Evolutionary conservation across 164 flowering plant species (phyloP).

Genomic region (Stephania japonica): DNA sequence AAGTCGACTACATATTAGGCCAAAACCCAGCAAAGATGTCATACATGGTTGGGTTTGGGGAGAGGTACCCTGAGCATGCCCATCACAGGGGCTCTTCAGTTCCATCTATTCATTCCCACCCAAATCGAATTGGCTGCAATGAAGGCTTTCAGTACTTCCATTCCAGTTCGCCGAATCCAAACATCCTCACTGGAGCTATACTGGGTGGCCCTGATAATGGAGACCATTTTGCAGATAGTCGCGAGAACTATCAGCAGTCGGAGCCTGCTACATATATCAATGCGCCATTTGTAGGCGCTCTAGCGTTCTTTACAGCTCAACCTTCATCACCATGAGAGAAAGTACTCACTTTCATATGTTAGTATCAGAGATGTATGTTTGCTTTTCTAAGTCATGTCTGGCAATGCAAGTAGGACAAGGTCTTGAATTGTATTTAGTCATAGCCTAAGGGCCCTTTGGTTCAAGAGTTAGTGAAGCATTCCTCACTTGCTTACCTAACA

Average conservation of each 20-base stretch:
- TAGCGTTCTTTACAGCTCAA: conserved; percentile 55
- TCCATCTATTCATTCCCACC: conserved; percentile 62
- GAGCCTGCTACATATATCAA: conserved; percentile 97
- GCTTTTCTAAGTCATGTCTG: neutral
- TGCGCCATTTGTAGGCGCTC: conserved; percentile 88
- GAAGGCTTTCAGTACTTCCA: conserved; percentile 59
- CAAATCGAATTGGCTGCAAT: conserved; percentile 50
- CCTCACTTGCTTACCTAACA: no score
- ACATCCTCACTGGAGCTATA: conserved; percentile 75
- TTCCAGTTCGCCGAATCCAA: conserved; percentile 68
- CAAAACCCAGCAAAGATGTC: conserved; percentile 75
- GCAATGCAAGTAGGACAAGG: no score
- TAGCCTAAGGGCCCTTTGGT: no score
- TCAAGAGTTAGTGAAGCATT: no score
- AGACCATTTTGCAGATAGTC: conserved; percentile 62
- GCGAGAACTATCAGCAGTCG: conserved; percentile 73
- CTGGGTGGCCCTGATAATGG: conserved; percentile 77
- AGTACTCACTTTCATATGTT: neutral
- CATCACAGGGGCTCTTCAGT: conserved; percentile 93
- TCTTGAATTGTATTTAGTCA: neutral
- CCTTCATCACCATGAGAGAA: conserved; percentile 4
- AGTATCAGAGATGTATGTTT: neutral
- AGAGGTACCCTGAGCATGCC: conserved; percentile 53
- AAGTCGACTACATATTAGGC: conserved; percentile 91
- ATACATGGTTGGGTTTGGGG: conserved; percentile 93